phyloP scores from a whole-genome alignment of 2,329 filamentous ascomycete genomes.

The Alternaria postmessia region DNA sequence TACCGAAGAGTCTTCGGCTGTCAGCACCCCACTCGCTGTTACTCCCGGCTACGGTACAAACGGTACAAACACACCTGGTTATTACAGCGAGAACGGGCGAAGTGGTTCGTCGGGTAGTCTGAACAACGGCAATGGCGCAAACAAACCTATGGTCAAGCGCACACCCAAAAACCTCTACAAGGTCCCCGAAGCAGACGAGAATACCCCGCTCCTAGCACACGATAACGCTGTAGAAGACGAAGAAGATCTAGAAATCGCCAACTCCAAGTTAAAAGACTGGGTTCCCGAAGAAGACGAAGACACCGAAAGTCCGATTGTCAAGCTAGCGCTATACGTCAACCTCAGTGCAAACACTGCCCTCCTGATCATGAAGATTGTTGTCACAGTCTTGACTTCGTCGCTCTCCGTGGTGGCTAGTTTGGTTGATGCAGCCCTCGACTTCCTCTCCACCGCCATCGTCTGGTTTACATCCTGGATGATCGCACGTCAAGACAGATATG shows the following conservation, averaged over 20 bases:
- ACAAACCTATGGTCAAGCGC: conserved; percentile 45
- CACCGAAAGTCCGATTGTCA: conserved; percentile 77
- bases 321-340: conserved; percentile 88
- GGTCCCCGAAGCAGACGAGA: conserved; percentile 66
- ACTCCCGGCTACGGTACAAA: conserved; percentile 17
- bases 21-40: conserved; percentile 24
- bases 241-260: conserved; percentile 53
- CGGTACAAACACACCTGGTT: conserved; percentile 24
- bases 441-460: conserved; percentile 81
- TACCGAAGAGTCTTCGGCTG: conserved; percentile 66
- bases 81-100: conserved; percentile 22
- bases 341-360: conserved; percentile 79
- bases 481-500: conserved; percentile 74
- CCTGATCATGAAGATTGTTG: conserved; percentile 77
- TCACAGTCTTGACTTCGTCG: conserved; percentile 79
- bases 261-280: conserved; percentile 69
- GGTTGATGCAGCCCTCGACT: conserved; percentile 81
- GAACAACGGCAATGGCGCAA: conserved; percentile 40
- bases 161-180: conserved; percentile 90
- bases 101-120: conserved; percentile 15
- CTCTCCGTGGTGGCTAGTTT: conserved; percentile 82
- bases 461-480: conserved; percentile 81
- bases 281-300: conserved; percentile 75
- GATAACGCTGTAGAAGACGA: conserved; percentile 51
- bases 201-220: conserved; percentile 67